A percentile compares a stretch with the other conserved stretches of the same genome.
Evolutionary conservation across 176 grass and related monocot species (phyloP).

Genomic region (Lolium rigidum): DNA sequence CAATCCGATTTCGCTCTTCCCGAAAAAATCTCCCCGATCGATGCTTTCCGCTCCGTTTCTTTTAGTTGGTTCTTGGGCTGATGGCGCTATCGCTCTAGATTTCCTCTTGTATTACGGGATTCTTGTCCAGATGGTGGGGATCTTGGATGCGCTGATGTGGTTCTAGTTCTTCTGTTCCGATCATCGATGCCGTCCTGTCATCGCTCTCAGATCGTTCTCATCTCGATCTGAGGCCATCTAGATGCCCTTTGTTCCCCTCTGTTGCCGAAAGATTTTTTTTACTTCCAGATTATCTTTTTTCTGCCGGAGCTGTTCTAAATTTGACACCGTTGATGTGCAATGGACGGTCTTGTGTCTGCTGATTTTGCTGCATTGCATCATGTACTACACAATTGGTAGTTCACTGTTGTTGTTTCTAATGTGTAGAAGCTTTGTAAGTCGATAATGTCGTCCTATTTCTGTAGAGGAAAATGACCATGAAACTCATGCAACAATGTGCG

Average conservation of each 20-base stretch:
- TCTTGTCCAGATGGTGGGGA: slow-evolving; percentile 20
- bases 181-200: not conserved
- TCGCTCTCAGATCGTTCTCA: slow-evolving; percentile 13
- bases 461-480: not conserved
- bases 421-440: not conserved
- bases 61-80: not conserved
- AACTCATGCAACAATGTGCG: slow-evolving; percentile 5
- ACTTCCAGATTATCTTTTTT: not conserved
- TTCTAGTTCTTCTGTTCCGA: not conserved
- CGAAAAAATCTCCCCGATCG: not conserved
- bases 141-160: not conserved
- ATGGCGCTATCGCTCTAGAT: not conserved
- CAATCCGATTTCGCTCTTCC: not conserved
- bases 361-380: slow-evolving; percentile 40
- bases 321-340: not conserved
- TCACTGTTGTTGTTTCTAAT: not conserved
- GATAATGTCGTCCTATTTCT: not conserved
- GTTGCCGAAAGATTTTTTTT: not conserved
- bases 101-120: not conserved
- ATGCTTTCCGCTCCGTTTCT: not conserved
- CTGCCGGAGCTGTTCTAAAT: not conserved
- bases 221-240: not conserved
- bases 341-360: not conserved
- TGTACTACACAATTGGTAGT: not conserved
- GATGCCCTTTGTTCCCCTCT: not conserved